phyloP scores from a whole-genome alignment of 2,329 filamentous ascomycete genomes.

The Aulographum hederae region DNA sequence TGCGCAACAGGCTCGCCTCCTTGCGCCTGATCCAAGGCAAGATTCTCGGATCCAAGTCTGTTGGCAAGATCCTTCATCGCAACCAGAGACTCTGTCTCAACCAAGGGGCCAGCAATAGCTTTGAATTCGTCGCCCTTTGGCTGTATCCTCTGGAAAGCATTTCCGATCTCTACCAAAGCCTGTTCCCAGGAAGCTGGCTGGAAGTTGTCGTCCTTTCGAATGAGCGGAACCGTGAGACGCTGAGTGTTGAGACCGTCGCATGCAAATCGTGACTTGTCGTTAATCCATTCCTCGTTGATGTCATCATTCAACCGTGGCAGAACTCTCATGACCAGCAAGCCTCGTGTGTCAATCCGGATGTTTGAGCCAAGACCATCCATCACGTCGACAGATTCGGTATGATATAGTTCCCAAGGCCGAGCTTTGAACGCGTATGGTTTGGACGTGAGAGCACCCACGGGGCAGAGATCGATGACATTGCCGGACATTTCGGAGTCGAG shows the following conservation, averaged over 20 bases:
- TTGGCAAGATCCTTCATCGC: constrained; percentile 96
- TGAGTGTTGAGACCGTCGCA: constrained; percentile 95
- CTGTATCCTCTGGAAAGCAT: constrained; percentile 60
- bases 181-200: constrained; percentile 91
- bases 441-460: constrained; percentile 86
- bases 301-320: constrained; percentile 89
- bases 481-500: constrained; percentile 88
- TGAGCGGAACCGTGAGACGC: constrained; percentile 77
- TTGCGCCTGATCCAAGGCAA: constrained; percentile 76
- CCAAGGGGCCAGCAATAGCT: constrained; percentile 75
- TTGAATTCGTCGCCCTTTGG: constrained; percentile 93
- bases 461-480: constrained; percentile 96
- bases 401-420: constrained; percentile 91
- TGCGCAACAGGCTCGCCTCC: constrained; percentile 75
- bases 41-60: constrained; percentile 87
- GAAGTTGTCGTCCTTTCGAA: constrained; percentile 79
- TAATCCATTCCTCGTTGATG: constrained; percentile 99
- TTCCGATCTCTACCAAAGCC: constrained; percentile 70
- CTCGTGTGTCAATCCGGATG: constrained; percentile 82
- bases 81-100: constrained; percentile 83
- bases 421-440: constrained; percentile 97
- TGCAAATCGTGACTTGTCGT: constrained; percentile 93
- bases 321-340: constrained; percentile 90
- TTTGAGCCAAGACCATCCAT: constrained; percentile 85
- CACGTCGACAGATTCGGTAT: constrained; percentile 90